A percentile compares a stretch with the other conserved stretches of the same genome.
Evolutionary conservation across 192 early-diverging fungal species (phyloP).

Genomic region (Coemansia sp.): DNA sequence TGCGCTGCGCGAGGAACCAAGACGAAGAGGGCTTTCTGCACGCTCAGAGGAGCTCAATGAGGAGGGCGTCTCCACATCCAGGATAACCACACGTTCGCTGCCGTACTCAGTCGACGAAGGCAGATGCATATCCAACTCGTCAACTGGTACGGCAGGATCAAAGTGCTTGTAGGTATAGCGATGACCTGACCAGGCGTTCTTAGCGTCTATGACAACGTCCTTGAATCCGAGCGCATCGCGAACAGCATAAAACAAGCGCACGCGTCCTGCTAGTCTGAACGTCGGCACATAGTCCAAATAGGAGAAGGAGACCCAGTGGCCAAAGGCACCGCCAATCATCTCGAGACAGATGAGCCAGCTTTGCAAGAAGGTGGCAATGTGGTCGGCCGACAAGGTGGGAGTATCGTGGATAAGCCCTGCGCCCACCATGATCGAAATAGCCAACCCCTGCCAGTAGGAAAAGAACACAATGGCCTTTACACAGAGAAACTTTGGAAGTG

Average conservation of each 20-base stretch:
- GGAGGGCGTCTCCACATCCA: neutral
- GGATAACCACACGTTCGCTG: conserved; percentile 22
- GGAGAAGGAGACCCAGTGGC: conserved; percentile 84
- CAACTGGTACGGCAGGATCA: conserved; percentile 67
- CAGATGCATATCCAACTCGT: conserved; percentile 61
- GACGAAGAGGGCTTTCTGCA: neutral
- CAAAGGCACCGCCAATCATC: conserved; percentile 79
- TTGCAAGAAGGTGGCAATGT: conserved; percentile 81
- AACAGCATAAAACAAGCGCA: conserved; percentile 77
- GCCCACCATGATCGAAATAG: conserved; percentile 79
- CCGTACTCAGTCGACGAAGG: conserved; percentile 43
- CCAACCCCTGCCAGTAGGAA: conserved; percentile 91
- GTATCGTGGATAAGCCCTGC: conserved; percentile 74
- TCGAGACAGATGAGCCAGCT: conserved; percentile 92
- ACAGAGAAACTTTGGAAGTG: conserved; percentile 92
- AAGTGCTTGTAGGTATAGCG: conserved; percentile 79
- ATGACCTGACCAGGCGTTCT: conserved; percentile 76
- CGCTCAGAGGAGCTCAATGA: conserved; percentile 4
- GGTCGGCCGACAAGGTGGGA: conserved; percentile 60
- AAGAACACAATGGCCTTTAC: conserved; percentile 95
- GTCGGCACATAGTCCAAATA: conserved; percentile 77
- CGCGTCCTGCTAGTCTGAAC: conserved; percentile 69
- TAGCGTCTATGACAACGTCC: conserved; percentile 81
- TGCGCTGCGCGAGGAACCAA: neutral
- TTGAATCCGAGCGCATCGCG: conserved; percentile 80